Base-by-base conservation (phyloP, 2,329 filamentous ascomycete genomes). In the Trematosphaeria pertusa region DNA sequence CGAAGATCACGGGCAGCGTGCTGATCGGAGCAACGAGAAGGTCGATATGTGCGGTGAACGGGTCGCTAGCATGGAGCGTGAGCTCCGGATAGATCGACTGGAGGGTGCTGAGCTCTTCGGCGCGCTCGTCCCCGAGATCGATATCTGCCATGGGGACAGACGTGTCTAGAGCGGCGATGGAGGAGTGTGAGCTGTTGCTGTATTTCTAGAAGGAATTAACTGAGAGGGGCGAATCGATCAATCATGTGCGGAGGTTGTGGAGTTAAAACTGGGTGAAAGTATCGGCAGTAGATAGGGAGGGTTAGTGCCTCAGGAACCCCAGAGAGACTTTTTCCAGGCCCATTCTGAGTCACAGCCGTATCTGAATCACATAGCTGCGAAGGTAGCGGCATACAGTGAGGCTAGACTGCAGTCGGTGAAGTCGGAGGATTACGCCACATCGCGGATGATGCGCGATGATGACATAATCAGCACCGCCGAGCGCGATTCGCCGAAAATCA, bases 81-180 rank as follows among this genome's bases (percentile, higher is more conserved):
- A 86, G 76, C 68, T 87, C 84, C 1, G 84, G 84, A 49, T 77
- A 87, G 46, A 87, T 87, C 38, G 84, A 82, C 34, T 77, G 75
- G 46, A 87, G 77, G 18, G 83, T 78, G 8, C 75, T 77, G 36
- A 87, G 72, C 68, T 87, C 84, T 56, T 84, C 77, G 21, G 76
- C 74, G 51, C 84, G 78, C 56, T 86, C 83, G 61, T 86, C 83
- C 10, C 81, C 77, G 9, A 46, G 5, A n/a, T 52, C 42, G 6
- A 41, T 28, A 11, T 61, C 62, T 10, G 61, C 63, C 69, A 73
- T 73, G n/a, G n/a, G n/a, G 15, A 15, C 26, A 12, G 5, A 14
- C 2, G 34, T 34, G 19, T 20, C 12, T 9, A 17, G 22, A 24
- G 11, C 9, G 18, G 22, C 4, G 40, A 14, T 5, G 21, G 20